Evolutionary conservation across 1,284 basidiomycete species (phyloP).

Genomic region (Fomes fomentarius): DNA sequence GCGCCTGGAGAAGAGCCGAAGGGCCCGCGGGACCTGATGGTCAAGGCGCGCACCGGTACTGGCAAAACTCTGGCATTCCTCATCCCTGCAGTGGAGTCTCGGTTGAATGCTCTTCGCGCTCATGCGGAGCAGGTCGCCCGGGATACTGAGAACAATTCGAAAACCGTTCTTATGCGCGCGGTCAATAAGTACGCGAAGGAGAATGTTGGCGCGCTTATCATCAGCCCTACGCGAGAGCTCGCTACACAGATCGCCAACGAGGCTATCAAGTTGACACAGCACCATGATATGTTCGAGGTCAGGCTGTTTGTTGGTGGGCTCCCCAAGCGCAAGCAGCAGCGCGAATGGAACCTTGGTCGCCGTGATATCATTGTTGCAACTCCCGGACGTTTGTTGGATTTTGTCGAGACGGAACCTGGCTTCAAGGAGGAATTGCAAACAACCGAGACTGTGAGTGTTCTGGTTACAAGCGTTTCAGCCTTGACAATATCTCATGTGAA

Average conservation of each 20-base stretch:
- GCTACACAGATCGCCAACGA: constrained; percentile 94
- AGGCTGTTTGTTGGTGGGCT: constrained; percentile 84
- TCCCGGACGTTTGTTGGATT: constrained; percentile 87
- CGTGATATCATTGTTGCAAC: constrained; percentile 93
- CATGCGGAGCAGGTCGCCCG: constrained; percentile 41
- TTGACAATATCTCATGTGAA: too few relatives aligned
- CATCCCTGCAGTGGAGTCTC: constrained; percentile 84
- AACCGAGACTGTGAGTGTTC: constrained; percentile 59
- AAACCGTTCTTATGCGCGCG: constrained; percentile 35
- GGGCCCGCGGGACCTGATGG: constrained; percentile 66
- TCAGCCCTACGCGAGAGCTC: constrained; percentile 94
- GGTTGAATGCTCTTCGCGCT: constrained; percentile 54
- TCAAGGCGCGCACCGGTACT: constrained; percentile 91
- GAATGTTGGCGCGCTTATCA: constrained; percentile 79
- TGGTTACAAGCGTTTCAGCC: too few relatives aligned
- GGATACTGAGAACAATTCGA: constrained; percentile 44
- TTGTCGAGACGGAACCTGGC: constrained; percentile 66
- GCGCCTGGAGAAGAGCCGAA: constrained; percentile 35
- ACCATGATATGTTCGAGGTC: constrained; percentile 72
- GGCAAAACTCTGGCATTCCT: constrained; percentile 94
- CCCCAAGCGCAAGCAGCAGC: constrained; percentile 67
- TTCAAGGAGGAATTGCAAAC: constrained; percentile 57
- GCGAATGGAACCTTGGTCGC: constrained; percentile 64
- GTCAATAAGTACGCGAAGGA: constrained; percentile 43
- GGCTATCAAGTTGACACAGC: constrained; percentile 68